phyloP scores from a whole-genome alignment of 2,329 filamentous ascomycete species.

The Aspergillus neotritici region DNA sequence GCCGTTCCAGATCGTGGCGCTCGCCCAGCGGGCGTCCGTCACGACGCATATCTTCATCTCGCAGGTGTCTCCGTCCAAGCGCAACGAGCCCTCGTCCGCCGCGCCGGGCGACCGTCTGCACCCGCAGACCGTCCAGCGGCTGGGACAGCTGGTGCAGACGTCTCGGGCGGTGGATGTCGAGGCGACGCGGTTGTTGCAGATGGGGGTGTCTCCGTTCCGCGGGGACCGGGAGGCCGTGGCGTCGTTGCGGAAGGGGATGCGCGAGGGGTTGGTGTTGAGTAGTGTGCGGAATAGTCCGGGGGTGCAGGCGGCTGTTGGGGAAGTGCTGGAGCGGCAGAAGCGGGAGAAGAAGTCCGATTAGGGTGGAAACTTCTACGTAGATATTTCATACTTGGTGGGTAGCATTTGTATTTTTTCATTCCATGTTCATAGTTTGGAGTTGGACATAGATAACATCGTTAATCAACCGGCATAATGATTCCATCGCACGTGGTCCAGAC shows the following conservation, averaged over 20 bases:
- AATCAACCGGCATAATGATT: no score
- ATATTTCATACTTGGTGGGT: no score
- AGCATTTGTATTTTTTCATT: no score
- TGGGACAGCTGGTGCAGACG: conserved; percentile 61
- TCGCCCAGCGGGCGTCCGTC: conserved; percentile 69
- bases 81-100: conserved; percentile 34
- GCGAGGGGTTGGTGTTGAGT: conserved; percentile 83
- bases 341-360: conserved; percentile 20
- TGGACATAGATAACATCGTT: no score
- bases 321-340: conserved; percentile 58
- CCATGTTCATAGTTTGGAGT: no score
- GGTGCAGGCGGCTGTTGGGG: conserved; percentile 72
- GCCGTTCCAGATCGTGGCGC: conserved; percentile 74
- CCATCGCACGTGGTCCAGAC: no score
- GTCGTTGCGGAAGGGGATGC: conserved; percentile 65
- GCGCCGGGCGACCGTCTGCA: conserved; percentile 28
- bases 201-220: conserved; percentile 76
- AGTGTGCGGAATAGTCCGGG: conserved; percentile 73
- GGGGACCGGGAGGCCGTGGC: conserved; percentile 62
- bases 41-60: conserved; percentile 78
- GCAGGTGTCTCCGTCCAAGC: conserved; percentile 67
- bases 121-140: conserved; percentile 53
- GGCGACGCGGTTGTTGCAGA: conserved; percentile 61
- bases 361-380: no score
- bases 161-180: conserved; percentile 62